Conservation (phyloP, 257 asterid species). For the Solanum medicagineum region DNA sequence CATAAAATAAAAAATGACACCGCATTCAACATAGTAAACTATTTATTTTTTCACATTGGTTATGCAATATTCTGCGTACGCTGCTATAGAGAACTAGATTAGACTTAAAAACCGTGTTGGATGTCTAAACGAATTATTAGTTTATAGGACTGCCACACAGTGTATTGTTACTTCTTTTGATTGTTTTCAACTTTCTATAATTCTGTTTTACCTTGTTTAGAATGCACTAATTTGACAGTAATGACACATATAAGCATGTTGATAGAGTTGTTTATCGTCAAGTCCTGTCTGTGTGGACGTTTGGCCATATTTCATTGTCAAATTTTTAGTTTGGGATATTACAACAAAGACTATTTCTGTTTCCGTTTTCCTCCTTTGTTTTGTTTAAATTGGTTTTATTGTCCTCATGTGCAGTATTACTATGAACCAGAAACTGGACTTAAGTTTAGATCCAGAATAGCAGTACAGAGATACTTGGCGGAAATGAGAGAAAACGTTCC, state of each 20-base stretch:
- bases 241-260: background rate
- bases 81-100: background rate
- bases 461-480: constrained; percentile 45
- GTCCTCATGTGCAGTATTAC: constrained; percentile 39
- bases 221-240: background rate
- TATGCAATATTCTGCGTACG: background rate
- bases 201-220: background rate
- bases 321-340: background rate
- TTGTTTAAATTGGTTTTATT: background rate
- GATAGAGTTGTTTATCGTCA: background rate
- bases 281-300: background rate
- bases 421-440: constrained; percentile 70
- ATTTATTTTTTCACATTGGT: background rate
- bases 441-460: constrained; percentile 52
- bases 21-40: background rate
- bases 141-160: background rate
- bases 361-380: background rate
- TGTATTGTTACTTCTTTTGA: background rate
- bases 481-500: constrained; percentile 42
- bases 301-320: too few species aligned
- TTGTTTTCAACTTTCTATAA: background rate
- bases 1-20: background rate
- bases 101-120: background rate
- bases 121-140: background rate
- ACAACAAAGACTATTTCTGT: background rate